Base-by-base conservation (phyloP, 495 filamentous ascomycete genomes). In the Talaromyces wortmannii region DNA sequence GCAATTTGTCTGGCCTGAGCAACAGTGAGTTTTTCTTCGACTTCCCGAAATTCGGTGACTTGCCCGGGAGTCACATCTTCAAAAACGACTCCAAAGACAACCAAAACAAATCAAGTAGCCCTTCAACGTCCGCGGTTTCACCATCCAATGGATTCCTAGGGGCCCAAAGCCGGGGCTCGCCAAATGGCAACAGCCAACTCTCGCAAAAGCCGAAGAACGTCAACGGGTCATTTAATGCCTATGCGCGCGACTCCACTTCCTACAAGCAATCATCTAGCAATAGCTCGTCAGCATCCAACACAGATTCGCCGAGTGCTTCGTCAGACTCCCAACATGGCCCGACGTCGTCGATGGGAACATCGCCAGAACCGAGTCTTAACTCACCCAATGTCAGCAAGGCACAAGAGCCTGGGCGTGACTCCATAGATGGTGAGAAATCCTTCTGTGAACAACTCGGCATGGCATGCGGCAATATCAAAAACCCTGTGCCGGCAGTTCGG, bases 1-100 rank as follows among this genome's bases (percentile, higher is more conserved):
- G 63, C 43, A 73, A 67, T 23, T 45, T 69, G 11, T 63, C 76
- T 12, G 79, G 79, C 17, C 65, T 84, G 57, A 86, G 83, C 62
- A 88, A 89, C 49, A 86, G 79, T 59, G 88, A 92, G 64, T 97
- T 98, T 65, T 82, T 90, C 61, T 97, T 95, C 59, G 91, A 96
- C 57, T 97, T 97, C 63, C 94, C 94, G 54, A 89, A 86, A 67
- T 96, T 97, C 66, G 94, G 94, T 42, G 78, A 81, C 56, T 74
- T 91, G 18, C 88, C 89, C 1, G 85, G 82, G 11, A 75, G 82
- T n/a, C 77, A 82, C 33, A 70, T 80, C 18, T 70, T 83, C 59
- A 83, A 72, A 53, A 82, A 79, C 55, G 68, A 73, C 31, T 63
- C 65, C 16, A 33, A 55, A 31, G 59, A 74, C 55, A 65, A 67